Base-by-base conservation (phyloP, 2,329 filamentous ascomycete species). In the Aureobasidium sp. region DNA sequence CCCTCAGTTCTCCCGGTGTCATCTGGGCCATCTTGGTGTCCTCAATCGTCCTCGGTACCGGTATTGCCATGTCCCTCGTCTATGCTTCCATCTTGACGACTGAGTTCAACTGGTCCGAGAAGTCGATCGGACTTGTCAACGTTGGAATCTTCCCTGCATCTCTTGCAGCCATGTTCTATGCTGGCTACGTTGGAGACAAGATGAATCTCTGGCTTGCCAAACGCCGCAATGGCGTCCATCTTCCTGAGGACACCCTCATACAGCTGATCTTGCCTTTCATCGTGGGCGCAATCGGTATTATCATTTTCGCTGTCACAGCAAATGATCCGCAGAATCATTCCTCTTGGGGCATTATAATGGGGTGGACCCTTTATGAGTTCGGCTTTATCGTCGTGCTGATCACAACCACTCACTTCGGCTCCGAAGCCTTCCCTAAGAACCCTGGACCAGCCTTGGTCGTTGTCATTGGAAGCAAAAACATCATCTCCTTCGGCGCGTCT, bases 21-120 rank as follows among this genome's bases (percentile, higher is more conserved):
- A 63, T 76, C 20, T 77, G 71, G 51, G 72, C 74, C 2, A 73
- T 75, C 3, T 67, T 77, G 9, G 63, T 73, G 0, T 70, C 73
- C 4, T 75, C 75, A 3, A 74, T 76, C 42, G 68, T 70, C 2
- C 70, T 77, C 0, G 76, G 73, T 4, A 69, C 67, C n/a, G 69
- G 68, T 20, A 72, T 77, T 27, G 72, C 72, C 26, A 75, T 77
- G 62, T 73, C 72, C 1, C 66, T 77, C 10, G 74, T 72, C 1
- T 77, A 78, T 63, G 70, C 73, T 58, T 68, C 71, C 1, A 71
- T 78, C 3, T 67, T 77, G 7, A 66, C 70, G 17, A 58, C 67
- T 20, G 67, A 64, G 36, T 77, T 75, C 57, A 65, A 68, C 62
- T 76, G 75, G 73, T 59, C 64, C 4, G 44, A 66, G 10, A 66